These are phyloP conservation scores for Hypoxylon perforatum DNA, from an alignment of 495 filamentous ascomycete species.

Conservation along the genomic window DNA sequence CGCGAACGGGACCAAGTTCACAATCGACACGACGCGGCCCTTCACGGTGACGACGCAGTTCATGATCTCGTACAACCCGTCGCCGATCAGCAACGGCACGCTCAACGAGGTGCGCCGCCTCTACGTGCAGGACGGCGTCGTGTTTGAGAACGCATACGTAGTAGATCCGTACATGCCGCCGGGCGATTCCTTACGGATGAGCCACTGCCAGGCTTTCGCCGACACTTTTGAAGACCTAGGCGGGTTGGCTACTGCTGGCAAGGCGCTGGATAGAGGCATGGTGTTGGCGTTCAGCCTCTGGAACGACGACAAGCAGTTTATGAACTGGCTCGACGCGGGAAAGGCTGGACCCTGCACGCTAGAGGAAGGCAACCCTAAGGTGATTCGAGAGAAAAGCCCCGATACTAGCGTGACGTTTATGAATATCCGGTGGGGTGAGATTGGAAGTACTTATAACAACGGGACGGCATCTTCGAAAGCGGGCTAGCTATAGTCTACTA, in stretches of 20 bases:
- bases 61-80: conserved; percentile 60
- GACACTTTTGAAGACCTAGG: conserved; percentile 67
- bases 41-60: conserved; percentile 80
- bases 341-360: conserved; percentile 70
- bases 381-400: conserved; percentile 59
- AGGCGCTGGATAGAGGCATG: conserved; percentile 65
- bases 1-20: conserved; percentile 40
- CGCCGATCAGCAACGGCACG: conserved; percentile 48
- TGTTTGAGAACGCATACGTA: conserved; percentile 64
- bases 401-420: conserved; percentile 70
- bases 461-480: conserved; percentile 3
- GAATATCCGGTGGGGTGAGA: conserved; percentile 75
- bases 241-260: conserved; percentile 64
- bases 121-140: conserved; percentile 71
- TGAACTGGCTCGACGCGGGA: conserved; percentile 76
- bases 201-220: conserved; percentile 68
- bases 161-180: conserved; percentile 48
- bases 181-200: conserved; percentile 64
- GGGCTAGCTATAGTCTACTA: background rate
- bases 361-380: conserved; percentile 63
- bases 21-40: conserved; percentile 66
- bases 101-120: conserved; percentile 70
- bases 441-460: conserved; percentile 52
- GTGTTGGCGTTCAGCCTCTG: conserved; percentile 75
- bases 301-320: conserved; percentile 72